These are phyloP conservation scores for Russula compacta DNA, from an alignment of 768 basidiomycete species.

Conservation along the genomic window DNA sequence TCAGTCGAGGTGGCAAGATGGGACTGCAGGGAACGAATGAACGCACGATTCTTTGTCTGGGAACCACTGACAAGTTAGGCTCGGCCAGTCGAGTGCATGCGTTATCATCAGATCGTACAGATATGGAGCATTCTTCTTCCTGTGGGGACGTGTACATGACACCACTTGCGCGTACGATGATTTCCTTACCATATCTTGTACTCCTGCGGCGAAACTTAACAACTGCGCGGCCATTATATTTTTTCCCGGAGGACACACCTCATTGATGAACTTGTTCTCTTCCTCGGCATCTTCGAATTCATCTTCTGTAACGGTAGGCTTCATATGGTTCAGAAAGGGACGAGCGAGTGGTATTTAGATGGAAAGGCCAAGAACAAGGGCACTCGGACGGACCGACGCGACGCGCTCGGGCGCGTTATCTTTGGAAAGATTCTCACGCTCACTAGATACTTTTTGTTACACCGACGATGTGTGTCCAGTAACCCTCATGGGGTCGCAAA, in stretches of 20 bases:
- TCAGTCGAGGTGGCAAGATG: background rate
- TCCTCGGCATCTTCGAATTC: constrained; percentile 81
- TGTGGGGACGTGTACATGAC: constrained; percentile 26
- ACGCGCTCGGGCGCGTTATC: constrained; percentile 1
- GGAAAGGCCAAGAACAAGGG: background rate
- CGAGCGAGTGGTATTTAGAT: background rate
- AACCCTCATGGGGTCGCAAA: background rate
- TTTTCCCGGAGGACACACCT: constrained; percentile 38
- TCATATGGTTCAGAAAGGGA: constrained; percentile 30
- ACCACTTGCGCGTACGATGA: background rate
- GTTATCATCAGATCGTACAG: constrained; percentile 97
- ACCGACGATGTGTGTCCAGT: background rate
- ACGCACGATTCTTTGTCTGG: constrained; percentile 91
- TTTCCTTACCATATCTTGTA: constrained; percentile 69
- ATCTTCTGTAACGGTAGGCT: constrained; percentile 47
- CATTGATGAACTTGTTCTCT: constrained; percentile 82
- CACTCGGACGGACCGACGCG: constrained; percentile 1
- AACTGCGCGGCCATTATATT: background rate
- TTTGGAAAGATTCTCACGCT: constrained; percentile 11
- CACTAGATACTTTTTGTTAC: too few species aligned
- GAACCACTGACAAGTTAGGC: constrained; percentile 97
- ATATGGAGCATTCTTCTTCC: constrained; percentile 97
- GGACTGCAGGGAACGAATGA: background rate
- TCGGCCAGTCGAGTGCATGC: constrained; percentile 97
- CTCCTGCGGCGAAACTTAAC: constrained; percentile 38